phyloP scores from a whole-genome alignment of 2,329 filamentous ascomycete species.

The Lasiodiplodia sp. region DNA sequence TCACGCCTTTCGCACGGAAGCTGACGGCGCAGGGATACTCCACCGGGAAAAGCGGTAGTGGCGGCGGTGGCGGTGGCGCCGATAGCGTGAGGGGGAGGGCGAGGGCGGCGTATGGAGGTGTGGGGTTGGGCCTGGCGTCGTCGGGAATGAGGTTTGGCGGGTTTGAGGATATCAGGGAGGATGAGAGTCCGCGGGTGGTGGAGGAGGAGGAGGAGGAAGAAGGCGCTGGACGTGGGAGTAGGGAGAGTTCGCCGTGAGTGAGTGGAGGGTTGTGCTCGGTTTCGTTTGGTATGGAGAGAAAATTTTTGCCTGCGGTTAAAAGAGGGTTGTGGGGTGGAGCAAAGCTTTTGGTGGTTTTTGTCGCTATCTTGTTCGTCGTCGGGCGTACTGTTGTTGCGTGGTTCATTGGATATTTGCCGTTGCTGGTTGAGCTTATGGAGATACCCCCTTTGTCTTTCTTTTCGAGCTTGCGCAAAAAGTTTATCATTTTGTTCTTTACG shows the following conservation, averaged over 20 bases:
- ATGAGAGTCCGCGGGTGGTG: conserved; percentile 2
- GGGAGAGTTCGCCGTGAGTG: conserved; percentile 20
- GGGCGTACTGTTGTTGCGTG: not conserved
- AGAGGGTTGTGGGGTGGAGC: no score
- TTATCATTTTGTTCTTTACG: no score
- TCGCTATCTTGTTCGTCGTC: no score
- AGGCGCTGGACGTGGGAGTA: not conserved
- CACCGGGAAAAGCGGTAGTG: not conserved
- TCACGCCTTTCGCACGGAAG: conserved; percentile 49
- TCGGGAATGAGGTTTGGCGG: conserved; percentile 19
- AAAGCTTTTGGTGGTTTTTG: no score
- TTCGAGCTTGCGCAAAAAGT: no score
- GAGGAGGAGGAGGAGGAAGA: not conserved
- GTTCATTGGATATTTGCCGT: not conserved
- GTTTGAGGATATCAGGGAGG: conserved; percentile 31
- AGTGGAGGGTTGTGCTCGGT: not conserved
- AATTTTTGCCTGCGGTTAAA: no score
- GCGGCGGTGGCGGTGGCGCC: not conserved
- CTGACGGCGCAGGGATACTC: conserved; percentile 42
- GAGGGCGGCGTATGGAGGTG: not conserved
- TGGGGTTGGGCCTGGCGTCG: conserved; percentile 11
- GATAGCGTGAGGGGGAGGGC: not conserved
- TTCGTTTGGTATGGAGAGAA: not conserved
- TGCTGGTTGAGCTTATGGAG: not conserved
- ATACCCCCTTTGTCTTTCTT: conserved; percentile 2